Evolutionary conservation across 2,329 filamentous ascomycete species (phyloP).

Genomic region (Colletotrichum sp.): DNA sequence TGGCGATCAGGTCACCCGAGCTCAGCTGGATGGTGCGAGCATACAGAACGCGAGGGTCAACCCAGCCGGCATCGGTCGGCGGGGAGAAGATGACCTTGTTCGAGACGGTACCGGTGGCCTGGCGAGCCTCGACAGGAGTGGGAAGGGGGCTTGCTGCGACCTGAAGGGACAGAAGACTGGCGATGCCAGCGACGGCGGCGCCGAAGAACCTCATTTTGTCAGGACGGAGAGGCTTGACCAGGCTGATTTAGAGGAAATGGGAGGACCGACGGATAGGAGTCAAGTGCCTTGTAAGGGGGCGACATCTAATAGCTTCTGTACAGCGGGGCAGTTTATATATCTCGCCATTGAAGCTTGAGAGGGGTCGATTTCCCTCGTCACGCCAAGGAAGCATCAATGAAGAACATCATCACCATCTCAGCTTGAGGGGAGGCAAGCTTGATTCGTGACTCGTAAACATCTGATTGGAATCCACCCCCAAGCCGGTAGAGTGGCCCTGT

Average conservation of each 20-base stretch:
- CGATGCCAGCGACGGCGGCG: constrained; percentile 5
- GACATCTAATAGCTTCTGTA: fast-evolving
- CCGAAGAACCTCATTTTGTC: constrained; percentile 9
- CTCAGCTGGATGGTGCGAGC: constrained; percentile 47
- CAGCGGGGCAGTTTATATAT: constrained; percentile 3
- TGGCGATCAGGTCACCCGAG: constrained; percentile 52
- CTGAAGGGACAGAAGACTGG: constrained; percentile 3
- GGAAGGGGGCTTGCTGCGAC: constrained; percentile 11
- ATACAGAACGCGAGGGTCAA: constrained; percentile 47
- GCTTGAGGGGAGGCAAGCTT: not conserved
- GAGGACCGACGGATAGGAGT: not conserved
- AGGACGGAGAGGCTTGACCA: not conserved
- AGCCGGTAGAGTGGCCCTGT: not conserved
- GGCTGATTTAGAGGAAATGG: not conserved
- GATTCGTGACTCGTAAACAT: constrained; percentile 4
- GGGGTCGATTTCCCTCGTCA: not conserved
- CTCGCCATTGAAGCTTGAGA: not conserved
- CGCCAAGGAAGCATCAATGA: not conserved
- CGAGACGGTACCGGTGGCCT: constrained; percentile 19
- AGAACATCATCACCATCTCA: not conserved
- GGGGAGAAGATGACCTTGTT: constrained; percentile 46
- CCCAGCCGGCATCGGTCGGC: constrained; percentile 43
- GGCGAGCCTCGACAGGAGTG: constrained; percentile 11
- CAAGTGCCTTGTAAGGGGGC: not conserved
- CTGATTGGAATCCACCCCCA: constrained; percentile 1